Conservation (phyloP, 2,329 filamentous ascomycete genomes). For the Aspergillus aculeatus region DNA sequence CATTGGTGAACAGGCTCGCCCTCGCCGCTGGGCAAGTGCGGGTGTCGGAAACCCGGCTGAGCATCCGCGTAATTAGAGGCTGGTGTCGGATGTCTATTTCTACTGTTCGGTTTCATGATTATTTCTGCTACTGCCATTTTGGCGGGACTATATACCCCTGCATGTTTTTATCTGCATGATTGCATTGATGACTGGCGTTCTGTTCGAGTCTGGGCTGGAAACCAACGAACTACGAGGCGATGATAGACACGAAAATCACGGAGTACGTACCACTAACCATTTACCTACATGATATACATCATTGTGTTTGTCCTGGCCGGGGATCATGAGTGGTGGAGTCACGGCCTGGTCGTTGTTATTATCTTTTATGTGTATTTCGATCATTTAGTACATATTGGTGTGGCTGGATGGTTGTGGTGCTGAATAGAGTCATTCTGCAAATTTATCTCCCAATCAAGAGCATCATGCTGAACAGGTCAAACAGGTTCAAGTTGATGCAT, state of each 20-base stretch:
- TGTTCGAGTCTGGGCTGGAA: not conserved
- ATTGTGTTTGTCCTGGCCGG: not conserved
- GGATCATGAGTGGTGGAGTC: not conserved
- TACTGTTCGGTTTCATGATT: not conserved
- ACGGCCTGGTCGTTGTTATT: not conserved
- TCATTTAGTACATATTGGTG: not conserved
- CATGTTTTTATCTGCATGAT: not conserved
- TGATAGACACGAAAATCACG: not conserved
- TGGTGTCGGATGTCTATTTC: not conserved
- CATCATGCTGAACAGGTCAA: too few species aligned
- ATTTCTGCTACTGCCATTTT: not conserved
- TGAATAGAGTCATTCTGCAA: not conserved
- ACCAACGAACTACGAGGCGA: not conserved
- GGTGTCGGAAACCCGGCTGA: conserved; percentile 36
- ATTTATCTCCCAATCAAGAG: not conserved
- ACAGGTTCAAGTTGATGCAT: not conserved
- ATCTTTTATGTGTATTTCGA: not conserved
- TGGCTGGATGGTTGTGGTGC: not conserved
- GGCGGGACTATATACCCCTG: not conserved
- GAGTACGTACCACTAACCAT: not conserved
- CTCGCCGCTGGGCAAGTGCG: conserved; percentile 43
- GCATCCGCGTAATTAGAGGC: not conserved
- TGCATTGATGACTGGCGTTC: not conserved
- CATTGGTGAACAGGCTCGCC: conserved; percentile 41
- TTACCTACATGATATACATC: not conserved